A percentile compares a stretch with the other conserved stretches of the same genome.
phyloP scores from a whole-genome alignment of 306 rosid genomes.

The Datisca glomerata region DNA sequence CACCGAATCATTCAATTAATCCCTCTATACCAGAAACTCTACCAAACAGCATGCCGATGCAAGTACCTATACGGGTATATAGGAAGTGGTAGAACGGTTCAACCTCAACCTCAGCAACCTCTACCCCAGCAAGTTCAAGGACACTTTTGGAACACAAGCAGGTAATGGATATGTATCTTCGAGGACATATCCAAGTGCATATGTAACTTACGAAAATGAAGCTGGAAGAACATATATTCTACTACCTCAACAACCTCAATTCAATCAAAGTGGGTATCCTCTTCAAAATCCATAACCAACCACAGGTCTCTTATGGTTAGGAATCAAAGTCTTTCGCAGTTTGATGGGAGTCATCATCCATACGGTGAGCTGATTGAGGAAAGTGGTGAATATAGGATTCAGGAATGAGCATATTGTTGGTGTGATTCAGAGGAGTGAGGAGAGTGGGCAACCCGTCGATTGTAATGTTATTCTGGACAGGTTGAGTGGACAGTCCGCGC shows the following conservation, averaged over 20 bases:
- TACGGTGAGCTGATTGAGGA: constrained; percentile 69
- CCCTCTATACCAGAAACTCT: constrained; percentile 40
- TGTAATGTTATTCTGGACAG: constrained; percentile 82
- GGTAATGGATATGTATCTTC: constrained; percentile 50
- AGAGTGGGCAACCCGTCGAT: constrained; percentile 74
- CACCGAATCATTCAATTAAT: constrained; percentile 40
- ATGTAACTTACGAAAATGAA: constrained; percentile 75
- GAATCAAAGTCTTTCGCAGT: constrained; percentile 40
- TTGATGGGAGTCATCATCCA: constrained; percentile 57
- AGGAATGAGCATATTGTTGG: constrained; percentile 62
- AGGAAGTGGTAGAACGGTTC: constrained; percentile 51
- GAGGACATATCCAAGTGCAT: constrained; percentile 43
- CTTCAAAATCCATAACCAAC: constrained; percentile 42
- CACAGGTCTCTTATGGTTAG: constrained; percentile 33
- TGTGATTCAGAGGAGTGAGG: constrained; percentile 94
- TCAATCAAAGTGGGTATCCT: constrained; percentile 63
- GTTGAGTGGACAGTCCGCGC: constrained; percentile 44
- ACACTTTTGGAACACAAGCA: constrained; percentile 33
- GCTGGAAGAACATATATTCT: constrained; percentile 45
- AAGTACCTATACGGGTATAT: constrained; percentile 68
- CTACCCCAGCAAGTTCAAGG: constrained; percentile 71
- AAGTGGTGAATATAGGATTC: constrained; percentile 73
- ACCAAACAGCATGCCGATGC: constrained; percentile 89
- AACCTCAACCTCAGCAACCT: constrained; percentile 37
- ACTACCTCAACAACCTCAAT: constrained; percentile 55